Base-by-base conservation (phyloP, 179 eudicot genomes). In the Carnegiea gigantea region DNA sequence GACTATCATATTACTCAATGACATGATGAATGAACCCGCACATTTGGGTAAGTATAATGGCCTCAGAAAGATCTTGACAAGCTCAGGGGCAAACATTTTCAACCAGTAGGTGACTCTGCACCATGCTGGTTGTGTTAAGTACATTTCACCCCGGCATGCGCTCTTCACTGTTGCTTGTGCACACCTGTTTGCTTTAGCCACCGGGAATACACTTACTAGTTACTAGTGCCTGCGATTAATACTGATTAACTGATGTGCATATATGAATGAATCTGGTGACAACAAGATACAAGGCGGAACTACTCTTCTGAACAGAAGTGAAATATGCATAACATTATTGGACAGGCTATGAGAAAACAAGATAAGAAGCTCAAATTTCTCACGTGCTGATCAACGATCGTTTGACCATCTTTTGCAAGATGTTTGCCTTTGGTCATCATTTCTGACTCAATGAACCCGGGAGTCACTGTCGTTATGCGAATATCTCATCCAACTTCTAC, bases 341-440 rank as follows among this genome's bases (percentile, higher is more conserved):
- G 6, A 48, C 13, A 48, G 7, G 51, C 13, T 48, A 18, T 18
- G 13, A 4, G 1, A 28, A 53, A 33, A 57, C 43, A 43, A 44
- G 36, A 12, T n/a, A 65, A 21, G 20, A 1, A 33, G 70, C 82
- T 89, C 88, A 89, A 93, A 85, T 92, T 91, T 84, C 89, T 83
- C 77, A 86, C 70, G 1, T 84, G 86, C 71, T 86, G 90, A 86
- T 91, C 89, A 2, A 90, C 79, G 49, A 75, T 84, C 82, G 89
- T 64, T 48, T 74, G 70, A 75, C 93, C 92, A 40, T 85, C 88
- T 76, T 83, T 83, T 23, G 75, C 75, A 30, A 90, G 84, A 81
- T 85, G 79, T 75, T 88, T 90, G 65, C 90, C 95, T 82, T 84
- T 80, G 43, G 89, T 89, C 1, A 1, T 28, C 81, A 92, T 30